Evolutionary conservation across 106 monocot genomes (phyloP), one percentile per base, ranked within the genome.

Genomic region (Alisma plantagoaquatica): DNA sequence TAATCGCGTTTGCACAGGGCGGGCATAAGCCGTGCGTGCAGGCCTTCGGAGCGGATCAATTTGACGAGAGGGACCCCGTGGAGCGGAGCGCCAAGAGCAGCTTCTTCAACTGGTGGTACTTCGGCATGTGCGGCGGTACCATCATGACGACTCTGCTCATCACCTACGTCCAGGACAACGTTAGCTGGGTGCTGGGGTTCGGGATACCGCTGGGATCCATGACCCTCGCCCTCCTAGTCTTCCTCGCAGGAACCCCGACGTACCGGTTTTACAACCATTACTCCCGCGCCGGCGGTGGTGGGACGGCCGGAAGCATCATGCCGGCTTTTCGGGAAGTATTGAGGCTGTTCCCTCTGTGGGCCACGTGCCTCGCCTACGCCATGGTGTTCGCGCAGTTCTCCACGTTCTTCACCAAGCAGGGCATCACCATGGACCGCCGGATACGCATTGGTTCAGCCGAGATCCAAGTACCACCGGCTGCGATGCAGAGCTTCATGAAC

Each of bases 101-200:
- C 19, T 86, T 92, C 70, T 91, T 91, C 74, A 85, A 91, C 54
- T 91, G 84, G 91, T 78, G 77, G 91, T 81, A 70, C 63, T 77
- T 76, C 12, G 67, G 70, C 0, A 9, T 82, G 27, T 70, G 57
- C 17, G 19, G 33, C 0, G 75, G 81, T 26, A 51, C 38, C 0
- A 11, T 38, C 0, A 47, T 73, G 2, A 58, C 81, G 0, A 15
- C 62, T 28, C 7, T 67, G 15, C 10, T 70, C 18, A 9, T 85
- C 20, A 60, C 2, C 43, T 91, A 85, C 51, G 53, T 91, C n/a
- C 91, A 91, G 47, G 81, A 91, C 22, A 73, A 78, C 31, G 43
- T 91, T 16, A 32, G 85, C 25, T 81, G 91, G 85, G 73, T 65
- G 7, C 53, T 91, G 10, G 92, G 92, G 6, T 92, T 82, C 52